These are phyloP conservation scores for Neoascochyta sp. DNA, from an alignment of 2,329 filamentous ascomycete genomes.

Conservation along the genomic window DNA sequence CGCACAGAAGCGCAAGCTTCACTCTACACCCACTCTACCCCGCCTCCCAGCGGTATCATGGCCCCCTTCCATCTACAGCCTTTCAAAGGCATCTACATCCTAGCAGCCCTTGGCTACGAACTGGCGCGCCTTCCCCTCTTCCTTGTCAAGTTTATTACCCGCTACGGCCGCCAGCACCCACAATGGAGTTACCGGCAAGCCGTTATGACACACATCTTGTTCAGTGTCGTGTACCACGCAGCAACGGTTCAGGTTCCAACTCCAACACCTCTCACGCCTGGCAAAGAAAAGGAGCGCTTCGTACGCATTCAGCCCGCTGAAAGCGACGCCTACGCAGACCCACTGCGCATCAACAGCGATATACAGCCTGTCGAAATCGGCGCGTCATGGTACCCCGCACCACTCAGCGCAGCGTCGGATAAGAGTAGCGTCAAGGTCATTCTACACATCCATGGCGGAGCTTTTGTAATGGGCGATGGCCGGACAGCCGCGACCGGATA, in stretches of 20 bases:
- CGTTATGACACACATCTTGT: constrained; percentile 34
- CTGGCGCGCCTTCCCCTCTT: constrained; percentile 40
- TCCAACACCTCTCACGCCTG: constrained; percentile 35
- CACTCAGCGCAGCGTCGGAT: constrained; percentile 12
- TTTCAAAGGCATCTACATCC: constrained; percentile 39
- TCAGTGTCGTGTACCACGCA: constrained; percentile 31
- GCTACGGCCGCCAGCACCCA: constrained; percentile 39
- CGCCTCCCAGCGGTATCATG: too few species aligned
- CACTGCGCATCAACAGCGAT: constrained; percentile 26
- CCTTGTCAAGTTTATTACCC: constrained; percentile 37
- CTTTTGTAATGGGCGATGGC: constrained; percentile 46
- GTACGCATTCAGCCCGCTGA: constrained; percentile 27
- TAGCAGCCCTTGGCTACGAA: constrained; percentile 36
- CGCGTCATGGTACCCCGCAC: constrained; percentile 43
- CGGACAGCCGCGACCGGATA: constrained; percentile 34
- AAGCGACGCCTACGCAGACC: constrained; percentile 26
- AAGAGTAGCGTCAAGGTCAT: constrained; percentile 32
- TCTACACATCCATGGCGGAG: constrained; percentile 51
- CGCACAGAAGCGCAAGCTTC: too few species aligned
- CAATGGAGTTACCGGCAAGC: constrained; percentile 42
- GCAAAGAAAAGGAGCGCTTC: constrained; percentile 40
- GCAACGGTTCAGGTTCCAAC: constrained; percentile 25
- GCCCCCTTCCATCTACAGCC: too few species aligned
- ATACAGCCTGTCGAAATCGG: constrained; percentile 40
- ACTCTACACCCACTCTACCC: too few species aligned